Conservation (phyloP, 768 basidiomycete genomes). For the Coprinellus aureogranulatus region DNA sequence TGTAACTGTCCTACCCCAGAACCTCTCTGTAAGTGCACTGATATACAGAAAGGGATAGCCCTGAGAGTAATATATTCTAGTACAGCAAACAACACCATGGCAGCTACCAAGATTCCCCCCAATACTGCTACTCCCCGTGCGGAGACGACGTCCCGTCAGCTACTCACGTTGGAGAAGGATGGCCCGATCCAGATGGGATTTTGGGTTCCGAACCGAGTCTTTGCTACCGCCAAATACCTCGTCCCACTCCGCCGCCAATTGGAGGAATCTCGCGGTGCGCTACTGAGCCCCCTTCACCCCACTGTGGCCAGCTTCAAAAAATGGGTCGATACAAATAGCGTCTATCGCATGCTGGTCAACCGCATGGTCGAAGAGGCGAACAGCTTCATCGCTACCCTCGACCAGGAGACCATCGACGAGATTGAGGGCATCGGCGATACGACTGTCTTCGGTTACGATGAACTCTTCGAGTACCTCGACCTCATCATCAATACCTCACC, state of each 20-base stretch:
- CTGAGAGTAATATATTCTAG: background rate
- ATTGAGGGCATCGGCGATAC: background rate
- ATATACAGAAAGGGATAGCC: background rate
- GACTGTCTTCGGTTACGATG: background rate
- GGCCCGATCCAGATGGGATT: background rate
- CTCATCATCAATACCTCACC: background rate
- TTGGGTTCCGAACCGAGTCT: background rate
- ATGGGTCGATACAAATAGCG: background rate
- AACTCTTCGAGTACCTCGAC: background rate
- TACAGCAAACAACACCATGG: background rate
- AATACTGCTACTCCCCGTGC: background rate
- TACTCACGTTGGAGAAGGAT: background rate
- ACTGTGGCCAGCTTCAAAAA: background rate
- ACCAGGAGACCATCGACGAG: background rate
- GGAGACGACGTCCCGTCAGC: background rate
- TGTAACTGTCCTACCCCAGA: background rate
- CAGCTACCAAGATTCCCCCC: background rate
- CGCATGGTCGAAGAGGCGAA: background rate
- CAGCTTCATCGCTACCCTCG: background rate
- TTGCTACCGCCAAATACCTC: background rate
- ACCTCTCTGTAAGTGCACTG: background rate
- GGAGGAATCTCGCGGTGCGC: background rate
- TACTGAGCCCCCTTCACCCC: background rate
- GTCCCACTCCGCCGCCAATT: background rate
- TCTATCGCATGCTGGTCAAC: background rate